Evolutionary conservation across 768 basidiomycete species (phyloP), one percentile per base, ranked within the genome.

Genomic region (Royoungia palumana): DNA sequence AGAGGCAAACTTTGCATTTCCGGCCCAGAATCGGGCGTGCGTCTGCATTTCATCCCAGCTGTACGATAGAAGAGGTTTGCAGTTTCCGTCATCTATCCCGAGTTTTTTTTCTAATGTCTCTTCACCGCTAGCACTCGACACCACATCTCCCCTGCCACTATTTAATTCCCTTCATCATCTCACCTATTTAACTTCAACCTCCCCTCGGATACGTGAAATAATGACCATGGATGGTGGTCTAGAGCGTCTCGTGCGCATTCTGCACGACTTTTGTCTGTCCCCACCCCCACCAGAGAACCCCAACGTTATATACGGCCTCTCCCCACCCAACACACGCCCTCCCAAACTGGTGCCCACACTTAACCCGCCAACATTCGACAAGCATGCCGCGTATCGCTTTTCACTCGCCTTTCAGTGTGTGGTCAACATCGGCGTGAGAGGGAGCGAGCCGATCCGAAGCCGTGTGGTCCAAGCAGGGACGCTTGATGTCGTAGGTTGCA

Each of bases 141-240:
- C 79, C 32, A 75, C 75, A 41, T 78, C 79, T 1, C 74, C 79
- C 14, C 72, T 83, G 36, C 88, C 85, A 14, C 74, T 93, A 35
- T 84, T 94, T 75, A 96, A 96, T 73, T 97, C 94, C 35, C 83
- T 97, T 44, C 93, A 90, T 25, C 93, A 96, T 72, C 86, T 97
- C 47, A 89, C 89, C 42, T 94, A 96, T 71, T 87, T 99, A 55
- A 98, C 95, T 8, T 93, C 92, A 1, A 97, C 96, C 6, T 96
- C 94, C 0, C 94, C 96, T 2, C 84, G 94, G 46, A 98, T 99
- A 71, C 86, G 95, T 50, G 96, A 99, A 71, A 97, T 96, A 59
- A 89, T 99, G 81, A 95, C 94, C 24, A 85, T 89, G 79, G 95
- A 98, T 62, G 96, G 96, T 40, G 96, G 96, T 2, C 82, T 99